Conservation (phyloP, 805 yeast species). For the Candida insectalens region DNA sequence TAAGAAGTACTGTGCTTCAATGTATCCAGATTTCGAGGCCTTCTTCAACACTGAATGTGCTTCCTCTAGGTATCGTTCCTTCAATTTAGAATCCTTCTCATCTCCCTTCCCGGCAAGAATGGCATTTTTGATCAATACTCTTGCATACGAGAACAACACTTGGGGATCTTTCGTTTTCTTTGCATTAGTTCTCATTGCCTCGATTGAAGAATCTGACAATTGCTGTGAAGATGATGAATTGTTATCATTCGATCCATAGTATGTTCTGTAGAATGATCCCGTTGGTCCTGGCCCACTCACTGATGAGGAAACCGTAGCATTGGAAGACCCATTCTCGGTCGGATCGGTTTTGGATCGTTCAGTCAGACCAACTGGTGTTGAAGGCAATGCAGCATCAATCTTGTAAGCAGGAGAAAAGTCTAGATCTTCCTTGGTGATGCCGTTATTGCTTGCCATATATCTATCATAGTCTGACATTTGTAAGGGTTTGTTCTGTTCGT, state of each 20-base stretch:
- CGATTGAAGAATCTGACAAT: conserved; percentile 54
- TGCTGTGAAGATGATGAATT: conserved; percentile 28
- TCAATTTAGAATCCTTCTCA: conserved; percentile 22
- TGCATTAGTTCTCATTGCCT: conserved; percentile 78
- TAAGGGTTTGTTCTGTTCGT: too few relatives aligned
- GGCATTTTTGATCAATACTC: conserved; percentile 45
- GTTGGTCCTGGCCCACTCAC: not conserved
- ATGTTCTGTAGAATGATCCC: not conserved
- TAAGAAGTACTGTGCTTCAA: conserved; percentile 84
- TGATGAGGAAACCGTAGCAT: not conserved
- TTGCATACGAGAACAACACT: conserved; percentile 85
- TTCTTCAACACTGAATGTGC: conserved; percentile 50
- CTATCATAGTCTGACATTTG: too few relatives aligned
- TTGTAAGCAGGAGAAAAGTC: too few relatives aligned
- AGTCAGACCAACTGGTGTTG: too few relatives aligned
- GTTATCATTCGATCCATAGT: not conserved
- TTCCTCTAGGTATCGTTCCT: conserved; percentile 60
- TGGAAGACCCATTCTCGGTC: too few relatives aligned
- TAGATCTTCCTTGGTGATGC: too few relatives aligned
- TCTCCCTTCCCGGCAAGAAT: conserved; percentile 5
- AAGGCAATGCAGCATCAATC: too few relatives aligned
- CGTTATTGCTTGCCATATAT: too few relatives aligned
- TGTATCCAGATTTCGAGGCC: conserved; percentile 26
- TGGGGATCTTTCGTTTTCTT: conserved; percentile 77
- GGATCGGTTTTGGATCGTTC: too few relatives aligned